Percentiles rank a stretch among this genome's conserved stretches.
phyloP scores from a whole-genome alignment of 1,284 basidiomycete genomes.

The Porogramme epimiltina region DNA sequence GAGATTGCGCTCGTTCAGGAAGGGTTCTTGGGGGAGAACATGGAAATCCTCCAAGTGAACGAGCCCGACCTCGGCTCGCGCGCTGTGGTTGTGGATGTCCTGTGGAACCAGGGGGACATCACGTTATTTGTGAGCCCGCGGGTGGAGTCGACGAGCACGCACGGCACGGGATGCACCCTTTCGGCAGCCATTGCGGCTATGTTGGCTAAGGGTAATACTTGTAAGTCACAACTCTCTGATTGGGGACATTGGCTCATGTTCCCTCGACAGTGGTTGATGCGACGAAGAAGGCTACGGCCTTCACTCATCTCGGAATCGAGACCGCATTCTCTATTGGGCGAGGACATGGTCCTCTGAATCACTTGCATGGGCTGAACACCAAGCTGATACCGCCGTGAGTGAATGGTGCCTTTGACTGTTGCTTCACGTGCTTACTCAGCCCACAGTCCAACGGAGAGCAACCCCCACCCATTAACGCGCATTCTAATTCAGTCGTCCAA shows the following conservation, averaged over 20 bases:
- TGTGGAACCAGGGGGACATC: conserved; percentile 37
- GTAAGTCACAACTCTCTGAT: conserved; percentile 38
- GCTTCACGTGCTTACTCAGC: not conserved
- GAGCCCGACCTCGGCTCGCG: conserved; percentile 21
- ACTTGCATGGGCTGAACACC: conserved; percentile 66
- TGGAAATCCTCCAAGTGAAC: conserved; percentile 55
- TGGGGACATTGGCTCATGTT: not conserved
- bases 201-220: conserved; percentile 53
- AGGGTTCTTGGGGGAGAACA: conserved; percentile 52
- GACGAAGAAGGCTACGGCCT: conserved; percentile 61
- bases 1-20: conserved; percentile 42
- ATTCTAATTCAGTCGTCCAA: conserved; percentile 63
- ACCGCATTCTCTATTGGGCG: conserved; percentile 71
- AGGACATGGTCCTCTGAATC: conserved; percentile 89
- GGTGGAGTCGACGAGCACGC: conserved; percentile 76
- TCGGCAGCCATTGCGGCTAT: conserved; percentile 80
- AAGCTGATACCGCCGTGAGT: conserved; percentile 63
- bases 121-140: conserved; percentile 68
- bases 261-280: conserved; percentile 48
- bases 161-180: conserved; percentile 94
- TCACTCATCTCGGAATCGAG: conserved; percentile 79
- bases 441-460: conserved; percentile 54
- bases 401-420: not conserved
- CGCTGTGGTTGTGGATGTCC: conserved; percentile 76
- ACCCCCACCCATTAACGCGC: conserved; percentile 73